Percentiles rank a stretch among this genome's conserved stretches.
phyloP scores from a whole-genome alignment of 2,329 filamentous ascomycete species.

The Mollisia scopiformis region DNA sequence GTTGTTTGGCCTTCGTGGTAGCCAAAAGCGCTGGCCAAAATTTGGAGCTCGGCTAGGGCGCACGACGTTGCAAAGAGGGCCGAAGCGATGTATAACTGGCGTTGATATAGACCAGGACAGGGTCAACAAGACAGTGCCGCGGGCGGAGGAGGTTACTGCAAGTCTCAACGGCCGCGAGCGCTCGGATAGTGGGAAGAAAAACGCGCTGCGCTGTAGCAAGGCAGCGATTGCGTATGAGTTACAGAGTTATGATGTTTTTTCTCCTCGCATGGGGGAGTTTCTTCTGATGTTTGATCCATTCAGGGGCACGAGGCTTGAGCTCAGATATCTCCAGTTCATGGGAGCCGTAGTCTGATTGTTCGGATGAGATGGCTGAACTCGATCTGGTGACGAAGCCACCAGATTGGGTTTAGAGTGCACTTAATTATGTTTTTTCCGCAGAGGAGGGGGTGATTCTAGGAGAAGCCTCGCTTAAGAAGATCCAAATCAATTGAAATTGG shows the following conservation, averaged over 20 bases:
- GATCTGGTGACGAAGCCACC: conserved; percentile 18
- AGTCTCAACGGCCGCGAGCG: conserved; percentile 21
- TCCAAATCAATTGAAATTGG: conserved; percentile 1
- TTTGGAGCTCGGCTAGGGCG: conserved; percentile 22
- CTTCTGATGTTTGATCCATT: conserved; percentile 20
- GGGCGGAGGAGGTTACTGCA: conserved; percentile 4
- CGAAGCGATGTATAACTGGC: conserved; percentile 28
- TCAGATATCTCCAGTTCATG: conserved; percentile 11
- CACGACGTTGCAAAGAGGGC: conserved; percentile 17
- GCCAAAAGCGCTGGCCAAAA: conserved; percentile 10
- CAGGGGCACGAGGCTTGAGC: conserved; percentile 5
- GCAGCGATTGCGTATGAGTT: conserved; percentile 20
- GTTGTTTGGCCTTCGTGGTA: conserved; percentile 1
- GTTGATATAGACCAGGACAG: conserved; percentile 26
- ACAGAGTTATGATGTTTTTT: conserved; percentile 3
- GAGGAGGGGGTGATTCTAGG: neutral
- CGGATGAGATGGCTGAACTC: conserved; percentile 12
- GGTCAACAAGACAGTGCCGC: conserved; percentile 1
- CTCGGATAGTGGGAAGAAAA: conserved; percentile 9
- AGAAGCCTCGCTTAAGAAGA: conserved; percentile 8
- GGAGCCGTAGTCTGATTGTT: conserved; percentile 8
- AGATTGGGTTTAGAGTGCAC: conserved; percentile 3
- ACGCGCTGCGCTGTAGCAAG: neutral
- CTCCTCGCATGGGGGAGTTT: conserved; percentile 15
- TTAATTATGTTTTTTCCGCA: conserved; percentile 2